phyloP scores from a whole-genome alignment of 352 stramenopile species.

The Phytopythium montanum region DNA sequence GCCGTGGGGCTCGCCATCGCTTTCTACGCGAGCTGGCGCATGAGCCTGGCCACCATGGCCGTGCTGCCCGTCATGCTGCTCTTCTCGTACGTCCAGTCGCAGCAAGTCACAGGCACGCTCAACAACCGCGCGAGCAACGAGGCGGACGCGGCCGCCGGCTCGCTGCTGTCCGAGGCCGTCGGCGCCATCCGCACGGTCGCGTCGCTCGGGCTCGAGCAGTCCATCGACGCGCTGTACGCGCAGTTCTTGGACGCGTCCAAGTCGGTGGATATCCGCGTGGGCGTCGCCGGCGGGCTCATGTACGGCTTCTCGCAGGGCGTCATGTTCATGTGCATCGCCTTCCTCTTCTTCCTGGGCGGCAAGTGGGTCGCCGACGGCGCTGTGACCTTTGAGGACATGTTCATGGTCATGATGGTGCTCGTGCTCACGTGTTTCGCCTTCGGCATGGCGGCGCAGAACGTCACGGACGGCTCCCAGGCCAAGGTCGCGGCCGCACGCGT shows the following conservation, averaged over 20 bases:
- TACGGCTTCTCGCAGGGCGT: slow-evolving; percentile 54
- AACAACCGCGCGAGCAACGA: slow-evolving; percentile 23
- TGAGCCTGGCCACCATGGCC: too few relatives aligned
- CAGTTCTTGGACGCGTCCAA: slow-evolving; percentile 21
- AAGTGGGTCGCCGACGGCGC: slow-evolving; percentile 39
- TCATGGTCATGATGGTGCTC: slow-evolving; percentile 71
- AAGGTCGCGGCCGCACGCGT: slow-evolving; percentile 25
- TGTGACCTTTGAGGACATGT: slow-evolving; percentile 69
- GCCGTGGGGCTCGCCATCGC: too few relatives aligned
- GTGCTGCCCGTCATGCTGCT: too few relatives aligned
- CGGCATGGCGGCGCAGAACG: slow-evolving; percentile 19
- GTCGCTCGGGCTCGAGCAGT: slow-evolving; percentile 35
- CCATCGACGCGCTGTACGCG: slow-evolving; percentile 14
- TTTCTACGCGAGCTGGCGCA: too few relatives aligned
- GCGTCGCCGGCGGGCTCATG: slow-evolving; percentile 36
- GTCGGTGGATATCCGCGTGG: slow-evolving; percentile 23
- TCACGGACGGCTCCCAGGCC: slow-evolving; percentile 24
- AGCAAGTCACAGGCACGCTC: slow-evolving; percentile 13
- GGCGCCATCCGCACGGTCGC: slow-evolving; percentile 34
- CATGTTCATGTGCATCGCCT: slow-evolving; percentile 46
- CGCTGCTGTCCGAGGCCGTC: slow-evolving; percentile 25
- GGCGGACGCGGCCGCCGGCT: slow-evolving; percentile 18
- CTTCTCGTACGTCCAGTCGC: too few relatives aligned
- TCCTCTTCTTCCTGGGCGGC: slow-evolving; percentile 66
- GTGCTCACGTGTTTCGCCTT: slow-evolving; percentile 28